These are phyloP conservation scores for Alternaria metachromatica DNA, from an alignment of 2,329 filamentous ascomycete species.

Conservation along the genomic window DNA sequence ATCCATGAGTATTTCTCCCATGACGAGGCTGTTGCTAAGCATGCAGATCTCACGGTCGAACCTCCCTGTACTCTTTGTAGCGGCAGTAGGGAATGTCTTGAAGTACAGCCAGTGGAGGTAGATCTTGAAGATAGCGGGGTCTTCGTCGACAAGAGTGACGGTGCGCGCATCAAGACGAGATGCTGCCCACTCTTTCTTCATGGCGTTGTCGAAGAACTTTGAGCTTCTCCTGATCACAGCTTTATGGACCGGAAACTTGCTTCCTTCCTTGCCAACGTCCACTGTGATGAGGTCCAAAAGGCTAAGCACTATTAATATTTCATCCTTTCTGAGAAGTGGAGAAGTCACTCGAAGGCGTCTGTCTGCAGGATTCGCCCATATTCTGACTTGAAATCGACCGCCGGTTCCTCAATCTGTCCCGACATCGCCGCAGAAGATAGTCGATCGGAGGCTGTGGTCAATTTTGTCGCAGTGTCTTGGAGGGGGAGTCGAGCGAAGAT, in stretches of 20 bases:
- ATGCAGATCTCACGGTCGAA: neutral
- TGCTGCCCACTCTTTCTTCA: neutral
- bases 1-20: neutral
- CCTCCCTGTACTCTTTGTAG: neutral
- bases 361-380: neutral
- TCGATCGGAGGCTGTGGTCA: accelerated
- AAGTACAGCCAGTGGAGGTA: neutral
- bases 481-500: neutral
- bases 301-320: neutral
- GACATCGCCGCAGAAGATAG: neutral
- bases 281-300: neutral
- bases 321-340: neutral
- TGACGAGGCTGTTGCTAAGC: neutral
- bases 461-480: neutral
- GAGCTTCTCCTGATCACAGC: neutral
- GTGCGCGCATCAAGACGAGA: neutral
- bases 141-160: neutral
- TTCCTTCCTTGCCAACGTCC: neutral
- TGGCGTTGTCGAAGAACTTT: neutral
- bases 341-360: neutral
- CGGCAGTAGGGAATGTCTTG: neutral
- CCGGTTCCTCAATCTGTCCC: neutral
- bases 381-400: neutral
- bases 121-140: neutral
- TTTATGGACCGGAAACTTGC: neutral